A percentile compares a stretch with the other conserved stretches of the same genome.
These are phyloP conservation scores for Hypericum perforatum DNA, from an alignment of 345 rosid species.

Conservation along the genomic window DNA sequence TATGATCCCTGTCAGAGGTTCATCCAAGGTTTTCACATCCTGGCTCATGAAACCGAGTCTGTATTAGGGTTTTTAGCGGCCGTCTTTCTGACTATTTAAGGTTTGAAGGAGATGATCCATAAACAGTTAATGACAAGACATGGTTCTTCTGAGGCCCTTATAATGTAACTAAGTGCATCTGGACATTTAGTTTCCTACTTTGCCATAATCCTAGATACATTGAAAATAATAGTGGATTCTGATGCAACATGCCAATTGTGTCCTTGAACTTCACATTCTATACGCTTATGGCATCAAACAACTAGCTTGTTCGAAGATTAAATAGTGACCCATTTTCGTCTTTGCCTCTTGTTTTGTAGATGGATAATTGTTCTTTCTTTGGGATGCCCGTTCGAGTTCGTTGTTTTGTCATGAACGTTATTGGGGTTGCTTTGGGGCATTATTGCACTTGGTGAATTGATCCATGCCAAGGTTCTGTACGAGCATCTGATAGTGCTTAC, in stretches of 20 bases:
- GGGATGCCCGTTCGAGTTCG: constrained; percentile 18
- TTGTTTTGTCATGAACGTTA: constrained; percentile 13
- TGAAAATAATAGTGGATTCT: no score
- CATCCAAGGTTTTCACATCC: constrained; percentile 41
- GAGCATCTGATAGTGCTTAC: constrained; percentile 10
- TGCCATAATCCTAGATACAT: no score
- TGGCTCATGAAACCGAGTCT: constrained; percentile 36
- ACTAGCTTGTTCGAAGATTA: neutral
- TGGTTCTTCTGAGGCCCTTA: neutral
- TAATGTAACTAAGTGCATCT: neutral
- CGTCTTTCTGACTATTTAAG: constrained; percentile 16
- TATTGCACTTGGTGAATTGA: constrained; percentile 9
- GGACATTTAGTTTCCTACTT: no score
- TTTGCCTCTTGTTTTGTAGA: constrained; percentile 38
- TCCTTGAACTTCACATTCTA: no score
- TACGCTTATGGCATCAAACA: neutral
- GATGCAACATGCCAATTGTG: no score
- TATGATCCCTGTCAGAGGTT: constrained; percentile 67
- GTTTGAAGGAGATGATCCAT: constrained; percentile 10
- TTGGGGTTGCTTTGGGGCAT: constrained; percentile 12
- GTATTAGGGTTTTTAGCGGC: constrained; percentile 17
- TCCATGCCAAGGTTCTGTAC: constrained; percentile 3
- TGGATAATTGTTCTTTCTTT: constrained; percentile 41
- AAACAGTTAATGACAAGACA: constrained; percentile 3
- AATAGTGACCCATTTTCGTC: constrained; percentile 8